Conservation (phyloP, 2,329 filamentous ascomycete genomes). For the Alternaria panax region DNA sequence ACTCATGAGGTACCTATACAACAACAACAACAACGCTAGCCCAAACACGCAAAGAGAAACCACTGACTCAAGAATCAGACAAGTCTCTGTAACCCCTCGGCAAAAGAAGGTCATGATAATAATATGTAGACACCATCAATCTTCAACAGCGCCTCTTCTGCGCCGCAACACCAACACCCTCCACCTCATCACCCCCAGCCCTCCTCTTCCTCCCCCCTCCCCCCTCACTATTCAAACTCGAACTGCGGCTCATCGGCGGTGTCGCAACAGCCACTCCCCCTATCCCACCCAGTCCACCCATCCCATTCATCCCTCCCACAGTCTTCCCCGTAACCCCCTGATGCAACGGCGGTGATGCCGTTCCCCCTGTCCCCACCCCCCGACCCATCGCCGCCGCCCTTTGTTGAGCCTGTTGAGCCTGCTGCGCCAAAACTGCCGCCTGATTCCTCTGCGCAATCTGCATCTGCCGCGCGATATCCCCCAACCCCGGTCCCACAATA, state of each 20-base stretch:
- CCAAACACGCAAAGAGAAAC: too few species aligned
- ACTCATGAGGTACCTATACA: background rate
- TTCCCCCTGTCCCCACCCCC: background rate
- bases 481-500: slow-evolving; percentile 44
- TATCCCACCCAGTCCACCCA: too few species aligned
- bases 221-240: slow-evolving; percentile 32
- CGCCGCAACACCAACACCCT: slow-evolving; percentile 18
- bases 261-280: slow-evolving; percentile 14
- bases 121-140: too few species aligned
- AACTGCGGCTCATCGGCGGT: slow-evolving; percentile 42
- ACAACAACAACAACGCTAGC: background rate
- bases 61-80: too few species aligned
- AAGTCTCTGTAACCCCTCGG: too few species aligned
- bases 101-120: too few species aligned
- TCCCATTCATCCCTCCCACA: too few species aligned
- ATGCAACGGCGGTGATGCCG: too few species aligned
- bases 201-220: slow-evolving; percentile 40
- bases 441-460: slow-evolving; percentile 39
- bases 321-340: too few species aligned
- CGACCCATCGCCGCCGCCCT: slow-evolving; percentile 6
- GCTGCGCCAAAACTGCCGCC: slow-evolving; percentile 24
- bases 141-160: slow-evolving; percentile 31
- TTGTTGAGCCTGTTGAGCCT: too few species aligned
- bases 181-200: slow-evolving; percentile 32
- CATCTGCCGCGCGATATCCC: slow-evolving; percentile 46